Base-by-base conservation (phyloP, 495 filamentous ascomycete species). In the Bacidia rubella region DNA sequence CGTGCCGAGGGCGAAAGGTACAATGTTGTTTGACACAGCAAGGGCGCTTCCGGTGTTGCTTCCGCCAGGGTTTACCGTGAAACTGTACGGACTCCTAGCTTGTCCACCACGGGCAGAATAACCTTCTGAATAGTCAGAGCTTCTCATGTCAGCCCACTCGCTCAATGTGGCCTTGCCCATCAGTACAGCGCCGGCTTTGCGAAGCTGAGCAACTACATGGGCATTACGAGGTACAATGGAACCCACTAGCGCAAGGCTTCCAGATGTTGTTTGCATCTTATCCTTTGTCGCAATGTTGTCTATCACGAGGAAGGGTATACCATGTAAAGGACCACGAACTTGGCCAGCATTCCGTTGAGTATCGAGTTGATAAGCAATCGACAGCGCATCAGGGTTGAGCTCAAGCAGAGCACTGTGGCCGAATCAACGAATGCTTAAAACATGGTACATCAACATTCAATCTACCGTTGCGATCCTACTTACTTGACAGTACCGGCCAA, bases 91-190 rank as follows among this genome's bases (percentile, higher is more conserved):
- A 53, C 72, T 80, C 42, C 81, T 65, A 32, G 68, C 68, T 62
- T 87, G 83, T 1, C 83, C 83, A 19, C 82, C 82, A 42, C 80
- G 72, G 2, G 65, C 74, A 9, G 73, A 79, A 63, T 83, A 87
- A 2, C 81, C 83, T 63, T 82, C 79, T 19, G 79, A 81, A 63
- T 83, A 85, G 58, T 80, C 72, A 62, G 77, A 82, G 23, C 70
- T 76, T n/a, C 83, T 72, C 79, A 85, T 81, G 57, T 81, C 78
- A 22, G 83, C 83, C 82, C 83, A 87, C 61, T 87, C 83, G 57
- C 75, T 80, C 56, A 88, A 61, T 15, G 76, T 80, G 1, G 81
- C 78, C 60, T 87, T 79, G 24, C 83, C 84, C 29, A 88, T 62
- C 7, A 88, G 68, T 19, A 87, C 62, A 12, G 82, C 83, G 24